Percentiles rank a stretch among this genome's conserved stretches.
These are phyloP conservation scores for Trichoderma sp. DNA, from an alignment of 2,329 filamentous ascomycete genomes.

Conservation along the genomic window DNA sequence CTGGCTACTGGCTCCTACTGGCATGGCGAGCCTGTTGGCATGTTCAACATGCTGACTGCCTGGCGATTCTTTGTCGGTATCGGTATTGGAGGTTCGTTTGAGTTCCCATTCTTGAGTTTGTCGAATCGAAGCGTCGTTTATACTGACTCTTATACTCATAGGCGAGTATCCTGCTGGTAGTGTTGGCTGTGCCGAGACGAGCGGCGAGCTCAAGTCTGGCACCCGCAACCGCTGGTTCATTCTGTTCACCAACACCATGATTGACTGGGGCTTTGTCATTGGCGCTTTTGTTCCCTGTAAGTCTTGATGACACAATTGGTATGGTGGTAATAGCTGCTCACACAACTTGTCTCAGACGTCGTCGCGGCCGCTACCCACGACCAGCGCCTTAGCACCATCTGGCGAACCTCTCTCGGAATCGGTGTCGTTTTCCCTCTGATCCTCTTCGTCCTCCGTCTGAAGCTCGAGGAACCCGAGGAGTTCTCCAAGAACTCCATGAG, in stretches of 20 bases:
- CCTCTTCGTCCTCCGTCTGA: conserved; percentile 67
- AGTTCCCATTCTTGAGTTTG: background rate
- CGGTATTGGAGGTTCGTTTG: conserved; percentile 65
- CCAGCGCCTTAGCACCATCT: conserved; percentile 67
- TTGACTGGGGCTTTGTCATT: conserved; percentile 78
- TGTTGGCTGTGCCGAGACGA: conserved; percentile 80
- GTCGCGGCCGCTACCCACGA: conserved; percentile 56
- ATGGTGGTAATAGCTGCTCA: background rate
- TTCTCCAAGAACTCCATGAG: conserved; percentile 70
- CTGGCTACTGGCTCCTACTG: conserved; percentile 75
- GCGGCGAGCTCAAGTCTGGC: conserved; percentile 74
- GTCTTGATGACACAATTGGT: conserved; percentile 6
- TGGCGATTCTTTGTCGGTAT: conserved; percentile 81
- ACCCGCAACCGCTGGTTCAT: conserved; percentile 90
- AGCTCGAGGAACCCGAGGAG: conserved; percentile 74
- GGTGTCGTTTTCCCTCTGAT: conserved; percentile 74
- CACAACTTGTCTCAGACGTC: conserved; percentile 34
- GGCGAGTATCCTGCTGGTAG: conserved; percentile 78
- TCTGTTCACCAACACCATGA: conserved; percentile 84
- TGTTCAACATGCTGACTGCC: conserved; percentile 73
- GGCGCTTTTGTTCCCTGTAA: conserved; percentile 69
- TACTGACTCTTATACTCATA: conserved; percentile 15
- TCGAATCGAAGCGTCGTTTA: background rate
- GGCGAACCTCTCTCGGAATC: conserved; percentile 77
- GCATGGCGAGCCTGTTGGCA: conserved; percentile 62